These are phyloP conservation scores for Ochetophila trinervis DNA, from an alignment of 306 rosid species.

Conservation along the genomic window DNA sequence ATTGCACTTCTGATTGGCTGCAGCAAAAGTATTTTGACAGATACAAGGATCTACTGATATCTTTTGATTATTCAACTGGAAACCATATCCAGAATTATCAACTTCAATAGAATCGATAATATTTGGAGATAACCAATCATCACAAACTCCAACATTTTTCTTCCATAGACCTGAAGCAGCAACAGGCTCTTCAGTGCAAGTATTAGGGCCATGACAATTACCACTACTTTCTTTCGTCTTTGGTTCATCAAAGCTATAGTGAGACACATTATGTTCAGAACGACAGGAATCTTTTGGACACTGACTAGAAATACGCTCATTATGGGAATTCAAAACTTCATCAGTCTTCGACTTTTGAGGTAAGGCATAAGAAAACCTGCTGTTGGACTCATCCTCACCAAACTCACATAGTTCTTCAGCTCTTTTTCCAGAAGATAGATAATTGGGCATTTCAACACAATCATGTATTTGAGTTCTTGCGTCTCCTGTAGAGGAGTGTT, in stretches of 20 bases:
- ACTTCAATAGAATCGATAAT: constrained; percentile 17
- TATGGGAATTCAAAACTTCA: constrained; percentile 24
- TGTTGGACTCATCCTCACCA: constrained; percentile 26
- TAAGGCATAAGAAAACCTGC: constrained; percentile 17
- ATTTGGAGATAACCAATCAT: constrained; percentile 27
- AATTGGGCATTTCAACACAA: constrained; percentile 29
- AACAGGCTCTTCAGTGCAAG: constrained; percentile 32
- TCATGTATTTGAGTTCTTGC: constrained; percentile 16
- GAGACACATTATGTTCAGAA: background rate
- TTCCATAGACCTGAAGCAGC: constrained; percentile 28
- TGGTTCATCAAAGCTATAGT: background rate
- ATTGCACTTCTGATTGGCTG: constrained; percentile 37
- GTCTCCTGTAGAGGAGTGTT: constrained; percentile 34
- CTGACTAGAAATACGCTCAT: constrained; percentile 32
- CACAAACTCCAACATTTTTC: constrained; percentile 20
- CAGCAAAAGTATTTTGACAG: constrained; percentile 27
- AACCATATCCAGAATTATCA: constrained; percentile 24
- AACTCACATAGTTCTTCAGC: constrained; percentile 32
- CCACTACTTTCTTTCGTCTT: constrained; percentile 20
- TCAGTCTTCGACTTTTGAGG: constrained; percentile 21
- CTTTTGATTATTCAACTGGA: constrained; percentile 30
- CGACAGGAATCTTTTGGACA: background rate
- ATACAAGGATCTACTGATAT: constrained; percentile 23
- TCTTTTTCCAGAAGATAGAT: constrained; percentile 22
- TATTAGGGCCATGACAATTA: constrained; percentile 23